Evolutionary conservation across 495 filamentous ascomycete genomes (phyloP), one percentile per base, ranked within the genome.

Genomic region (Aspergillus sclerotioniger): DNA sequence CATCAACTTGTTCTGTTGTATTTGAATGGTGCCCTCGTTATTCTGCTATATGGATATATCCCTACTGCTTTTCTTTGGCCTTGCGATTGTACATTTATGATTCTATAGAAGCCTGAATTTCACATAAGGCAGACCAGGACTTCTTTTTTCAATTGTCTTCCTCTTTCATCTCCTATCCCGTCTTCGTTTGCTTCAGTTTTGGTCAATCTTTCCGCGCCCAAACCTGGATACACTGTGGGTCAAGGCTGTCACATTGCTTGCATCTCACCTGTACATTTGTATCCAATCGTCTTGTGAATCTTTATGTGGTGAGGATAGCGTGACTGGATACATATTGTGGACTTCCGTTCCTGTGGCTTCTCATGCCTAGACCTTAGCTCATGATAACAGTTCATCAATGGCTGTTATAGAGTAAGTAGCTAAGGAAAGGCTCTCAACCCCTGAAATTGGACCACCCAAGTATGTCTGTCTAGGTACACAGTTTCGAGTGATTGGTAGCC

Each of bases 71-170:
- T 46, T 57, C 6, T 29, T 47, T 64, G 63, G 51, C 64, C 39
- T 63, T 63, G 57, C 62, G 59, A 25, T 61, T 70, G 60, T 57
- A 56, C 49, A 62, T 52, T 56, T 47, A 62, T 49, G 59, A 58
- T 32, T 37, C 28, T 41, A 35, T 41, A 41, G 13, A 41, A 41
- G 10, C 37, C n/a, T 6, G 13, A 41, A 7, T n/a, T 41, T 0
- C 37, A 25, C n/a, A n/a, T n/a, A 41, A n/a, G 37, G 37, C 37
- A 41, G 5, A 41, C 13, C 13, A n/a, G 13, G 37, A 6, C 37
- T 41, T 41, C 37, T 41, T 41, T 15, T 5, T n/a, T n/a, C n/a
- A n/a, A 12, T 41, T 41, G 2, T 41, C 13, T 49, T 49, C 12
- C 9, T 51, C 8, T 43, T 55, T 45, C 25, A 8, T 43, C 43